These are phyloP conservation scores for Alternaria sp. DNA, from an alignment of 2,329 filamentous ascomycete genomes.

Conservation along the genomic window DNA sequence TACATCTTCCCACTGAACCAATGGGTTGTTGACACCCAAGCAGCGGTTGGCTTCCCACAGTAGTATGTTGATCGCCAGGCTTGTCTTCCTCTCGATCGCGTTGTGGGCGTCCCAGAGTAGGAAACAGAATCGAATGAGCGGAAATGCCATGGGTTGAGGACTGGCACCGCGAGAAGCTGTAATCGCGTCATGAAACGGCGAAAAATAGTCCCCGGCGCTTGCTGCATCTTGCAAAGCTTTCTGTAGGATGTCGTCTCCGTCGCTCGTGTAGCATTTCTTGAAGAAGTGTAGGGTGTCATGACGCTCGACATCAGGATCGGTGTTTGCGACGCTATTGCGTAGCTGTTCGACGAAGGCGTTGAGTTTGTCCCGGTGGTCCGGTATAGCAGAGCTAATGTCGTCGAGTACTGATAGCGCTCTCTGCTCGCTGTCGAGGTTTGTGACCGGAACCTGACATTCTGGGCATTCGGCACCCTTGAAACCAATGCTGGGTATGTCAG, in stretches of 20 bases:
- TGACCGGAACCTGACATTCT: conserved; percentile 2
- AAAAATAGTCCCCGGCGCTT: neutral
- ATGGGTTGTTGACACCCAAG: neutral
- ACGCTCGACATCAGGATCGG: neutral
- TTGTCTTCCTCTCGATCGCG: conserved; percentile 1
- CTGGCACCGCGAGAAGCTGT: neutral
- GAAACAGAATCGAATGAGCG: conserved; percentile 1
- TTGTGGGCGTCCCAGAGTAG: conserved; percentile 1
- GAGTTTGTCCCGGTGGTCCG: neutral
- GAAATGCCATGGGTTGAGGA: conserved; percentile 6
- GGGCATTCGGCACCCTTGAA: neutral
- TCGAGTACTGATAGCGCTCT: neutral
- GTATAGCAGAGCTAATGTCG: neutral
- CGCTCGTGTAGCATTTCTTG: conserved; percentile 4
- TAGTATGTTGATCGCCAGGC: neutral
- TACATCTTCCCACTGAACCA: conserved; percentile 2
- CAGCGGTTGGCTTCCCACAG: conserved; percentile 1
- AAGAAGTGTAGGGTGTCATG: conserved; percentile 4
- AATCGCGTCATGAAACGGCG: conserved; percentile 6
- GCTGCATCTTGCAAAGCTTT: conserved; percentile 7
- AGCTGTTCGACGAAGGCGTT: conserved; percentile 3
- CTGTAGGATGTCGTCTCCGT: conserved; percentile 3
- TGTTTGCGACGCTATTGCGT: conserved; percentile 1
- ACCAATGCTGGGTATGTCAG: neutral
- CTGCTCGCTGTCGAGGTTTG: conserved; percentile 4